Conservation (phyloP, 768 basidiomycete genomes). For the Daedaleopsis nitida region DNA sequence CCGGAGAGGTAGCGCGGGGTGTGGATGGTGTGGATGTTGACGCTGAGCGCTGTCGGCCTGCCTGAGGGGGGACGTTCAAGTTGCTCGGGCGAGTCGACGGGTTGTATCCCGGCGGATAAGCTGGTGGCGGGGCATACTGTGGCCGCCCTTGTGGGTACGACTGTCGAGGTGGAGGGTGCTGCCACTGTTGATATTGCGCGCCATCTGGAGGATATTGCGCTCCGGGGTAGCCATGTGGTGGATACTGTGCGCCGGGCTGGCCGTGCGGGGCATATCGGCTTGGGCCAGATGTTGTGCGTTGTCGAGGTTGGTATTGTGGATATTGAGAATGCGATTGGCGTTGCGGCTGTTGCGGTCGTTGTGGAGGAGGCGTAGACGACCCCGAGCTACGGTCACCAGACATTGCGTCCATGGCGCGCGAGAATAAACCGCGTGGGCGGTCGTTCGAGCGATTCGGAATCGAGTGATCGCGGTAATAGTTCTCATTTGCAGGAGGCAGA, state of each 20-base stretch:
- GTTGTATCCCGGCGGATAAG: constrained; percentile 13
- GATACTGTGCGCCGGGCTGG: constrained; percentile 46
- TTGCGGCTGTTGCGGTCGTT: constrained; percentile 14
- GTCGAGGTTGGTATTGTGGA: constrained; percentile 22
- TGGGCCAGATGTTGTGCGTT: constrained; percentile 31
- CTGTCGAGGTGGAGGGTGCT: constrained; percentile 1
- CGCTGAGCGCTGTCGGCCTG: constrained; percentile 39
- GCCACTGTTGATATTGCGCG: constrained; percentile 15
- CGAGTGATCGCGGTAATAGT: constrained; percentile 62
- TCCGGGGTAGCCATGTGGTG: constrained; percentile 64
- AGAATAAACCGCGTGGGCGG: constrained; percentile 45
- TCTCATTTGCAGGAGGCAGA: constrained; percentile 59
- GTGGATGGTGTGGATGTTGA: constrained; percentile 30
- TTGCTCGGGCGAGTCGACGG: constrained; percentile 20
- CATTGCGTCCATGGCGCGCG: constrained; percentile 41
- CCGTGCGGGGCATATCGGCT: constrained; percentile 60
- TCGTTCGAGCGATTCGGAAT: constrained; percentile 47
- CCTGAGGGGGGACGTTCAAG: constrained; percentile 25
- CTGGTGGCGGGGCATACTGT: constrained; percentile 8
- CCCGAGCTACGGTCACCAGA: constrained; percentile 17
- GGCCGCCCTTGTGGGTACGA: neutral
- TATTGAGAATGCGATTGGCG: constrained; percentile 15
- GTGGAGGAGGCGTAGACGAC: constrained; percentile 28
- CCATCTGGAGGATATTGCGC: constrained; percentile 60
- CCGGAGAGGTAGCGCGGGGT: constrained; percentile 23